phyloP scores from a whole-genome alignment of 495 filamentous ascomycete species.

The Aspergillus asperescens region DNA sequence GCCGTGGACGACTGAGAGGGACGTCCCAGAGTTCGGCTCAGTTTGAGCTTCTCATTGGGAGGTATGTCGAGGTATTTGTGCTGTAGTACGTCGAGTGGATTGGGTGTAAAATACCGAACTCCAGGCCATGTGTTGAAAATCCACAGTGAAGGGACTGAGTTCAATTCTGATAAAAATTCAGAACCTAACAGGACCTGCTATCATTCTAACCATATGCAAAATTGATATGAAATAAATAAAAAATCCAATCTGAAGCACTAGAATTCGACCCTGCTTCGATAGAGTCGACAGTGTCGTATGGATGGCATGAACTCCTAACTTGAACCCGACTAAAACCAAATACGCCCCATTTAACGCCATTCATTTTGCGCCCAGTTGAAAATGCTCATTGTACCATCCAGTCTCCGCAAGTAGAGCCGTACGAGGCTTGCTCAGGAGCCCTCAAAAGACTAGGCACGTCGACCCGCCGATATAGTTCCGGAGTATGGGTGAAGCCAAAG shows the following conservation, averaged over 20 bases:
- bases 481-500: not conserved
- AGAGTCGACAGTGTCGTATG: not conserved
- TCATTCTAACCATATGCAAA: not conserved
- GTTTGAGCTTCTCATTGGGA: not conserved
- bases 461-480: not conserved
- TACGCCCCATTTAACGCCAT: slow-evolving; percentile 34
- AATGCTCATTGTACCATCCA: slow-evolving; percentile 19
- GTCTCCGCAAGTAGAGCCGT: slow-evolving; percentile 10
- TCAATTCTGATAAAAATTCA: not conserved
- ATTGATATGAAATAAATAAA: not conserved
- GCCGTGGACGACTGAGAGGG: not conserved
- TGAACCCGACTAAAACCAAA: not conserved
- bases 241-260: not conserved
- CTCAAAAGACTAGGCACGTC: not conserved
- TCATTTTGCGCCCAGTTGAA: slow-evolving; percentile 15
- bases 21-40: not conserved
- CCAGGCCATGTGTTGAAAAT: not conserved
- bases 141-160: not conserved
- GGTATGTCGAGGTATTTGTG: not conserved
- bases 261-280: not conserved
- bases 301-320: not conserved
- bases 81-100: not conserved
- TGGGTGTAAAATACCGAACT: not conserved
- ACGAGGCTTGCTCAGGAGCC: slow-evolving; percentile 3
- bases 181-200: slow-evolving; percentile 1